Conservation (phyloP, 1,284 basidiomycete species). For the Ceratobasidium papillatum region DNA sequence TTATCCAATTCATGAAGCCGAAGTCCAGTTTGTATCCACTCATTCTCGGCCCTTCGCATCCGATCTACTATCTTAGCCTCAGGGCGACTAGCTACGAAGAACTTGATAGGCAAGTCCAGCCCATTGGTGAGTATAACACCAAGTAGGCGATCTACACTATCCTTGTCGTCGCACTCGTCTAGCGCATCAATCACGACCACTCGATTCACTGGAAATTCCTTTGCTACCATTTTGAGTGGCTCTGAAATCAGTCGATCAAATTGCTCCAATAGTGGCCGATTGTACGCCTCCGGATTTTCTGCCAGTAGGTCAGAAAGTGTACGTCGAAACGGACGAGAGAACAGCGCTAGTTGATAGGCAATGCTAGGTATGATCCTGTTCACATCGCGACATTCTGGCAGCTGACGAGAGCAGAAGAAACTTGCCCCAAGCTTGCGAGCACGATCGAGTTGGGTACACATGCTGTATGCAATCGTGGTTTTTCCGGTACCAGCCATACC, state of each 20-base stretch:
- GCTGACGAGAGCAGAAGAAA: neutral
- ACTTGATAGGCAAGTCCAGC: neutral
- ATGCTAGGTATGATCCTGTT: neutral
- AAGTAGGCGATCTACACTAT: neutral
- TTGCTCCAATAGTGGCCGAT: neutral
- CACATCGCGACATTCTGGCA: neutral
- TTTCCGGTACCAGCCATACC: too few species aligned
- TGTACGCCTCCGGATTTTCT: neutral
- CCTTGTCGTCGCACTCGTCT: neutral
- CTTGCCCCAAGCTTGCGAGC: neutral
- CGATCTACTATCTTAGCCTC: neutral
- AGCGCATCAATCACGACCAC: slow-evolving; percentile 16
- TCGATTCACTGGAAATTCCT: neutral
- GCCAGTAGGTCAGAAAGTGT: neutral
- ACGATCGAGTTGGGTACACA: neutral
- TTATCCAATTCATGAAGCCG: neutral
- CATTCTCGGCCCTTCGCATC: neutral
- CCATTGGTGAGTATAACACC: neutral
- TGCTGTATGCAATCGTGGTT: slow-evolving; percentile 14
- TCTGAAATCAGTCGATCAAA: neutral
- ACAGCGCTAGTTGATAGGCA: neutral
- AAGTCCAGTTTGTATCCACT: neutral
- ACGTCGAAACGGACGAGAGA: neutral
- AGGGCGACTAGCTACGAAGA: slow-evolving; percentile 7
- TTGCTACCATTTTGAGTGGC: neutral